Percentiles rank a stretch among this genome's conserved stretches.
Evolutionary conservation across 2,329 filamentous ascomycete genomes (phyloP).

Genomic region (Zymoseptoria crescenta): DNA sequence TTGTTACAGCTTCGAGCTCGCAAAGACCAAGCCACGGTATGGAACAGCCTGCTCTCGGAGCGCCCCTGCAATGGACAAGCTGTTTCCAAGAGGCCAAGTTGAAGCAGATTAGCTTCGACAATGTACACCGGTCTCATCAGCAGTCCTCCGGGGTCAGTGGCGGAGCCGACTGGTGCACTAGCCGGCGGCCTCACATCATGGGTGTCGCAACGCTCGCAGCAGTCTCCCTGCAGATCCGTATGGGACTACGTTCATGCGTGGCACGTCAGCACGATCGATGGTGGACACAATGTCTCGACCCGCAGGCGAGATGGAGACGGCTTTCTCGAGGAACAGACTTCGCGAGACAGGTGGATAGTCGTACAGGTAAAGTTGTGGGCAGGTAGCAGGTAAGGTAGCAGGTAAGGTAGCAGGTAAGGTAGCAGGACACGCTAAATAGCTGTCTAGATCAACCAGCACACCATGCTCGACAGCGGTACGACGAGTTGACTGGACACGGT

Average conservation of each 20-base stretch:
- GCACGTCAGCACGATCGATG: background rate
- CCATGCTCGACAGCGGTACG: no score
- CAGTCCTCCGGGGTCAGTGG: background rate
- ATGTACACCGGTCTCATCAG: background rate
- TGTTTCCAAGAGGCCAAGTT: background rate
- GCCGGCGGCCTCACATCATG: background rate
- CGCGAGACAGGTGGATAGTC: no score
- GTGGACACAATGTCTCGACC: background rate
- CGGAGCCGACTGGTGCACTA: background rate
- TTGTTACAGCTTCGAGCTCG: background rate
- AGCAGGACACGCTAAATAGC: no score
- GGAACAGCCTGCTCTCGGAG: background rate
- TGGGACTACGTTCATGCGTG: background rate
- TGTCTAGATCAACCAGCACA: no score
- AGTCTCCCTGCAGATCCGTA: background rate
- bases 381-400: no score
- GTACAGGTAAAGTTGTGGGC: no score
- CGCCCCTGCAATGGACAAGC: background rate
- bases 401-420: no score
- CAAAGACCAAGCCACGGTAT: background rate
- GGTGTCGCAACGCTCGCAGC: background rate
- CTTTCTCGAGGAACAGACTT: no score
- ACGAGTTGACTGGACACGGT: no score
- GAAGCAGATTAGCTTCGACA: background rate
- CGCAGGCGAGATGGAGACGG: no score